phyloP scores from a whole-genome alignment of 257 asterid species.

The Scutellaria galericulata region DNA sequence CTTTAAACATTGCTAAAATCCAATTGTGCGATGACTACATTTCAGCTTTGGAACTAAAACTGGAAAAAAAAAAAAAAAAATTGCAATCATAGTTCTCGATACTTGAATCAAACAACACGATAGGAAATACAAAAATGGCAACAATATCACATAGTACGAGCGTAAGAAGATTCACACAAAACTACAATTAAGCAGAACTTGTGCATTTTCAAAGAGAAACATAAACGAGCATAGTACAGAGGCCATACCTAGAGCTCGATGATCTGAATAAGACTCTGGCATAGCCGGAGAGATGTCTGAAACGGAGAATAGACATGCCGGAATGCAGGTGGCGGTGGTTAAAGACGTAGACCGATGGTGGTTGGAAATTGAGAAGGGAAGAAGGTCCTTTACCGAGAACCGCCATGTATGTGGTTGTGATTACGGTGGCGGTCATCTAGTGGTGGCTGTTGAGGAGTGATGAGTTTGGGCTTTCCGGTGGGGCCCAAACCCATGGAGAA shows the following conservation, averaged over 20 bases:
- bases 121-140: background rate
- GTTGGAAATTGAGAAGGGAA: slow-evolving; percentile 33
- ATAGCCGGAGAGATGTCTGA: slow-evolving; percentile 20
- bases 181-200: too few relatives aligned
- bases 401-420: slow-evolving; percentile 39
- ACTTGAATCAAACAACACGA: background rate
- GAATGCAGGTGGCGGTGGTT: slow-evolving; percentile 33
- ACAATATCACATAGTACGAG: too few relatives aligned
- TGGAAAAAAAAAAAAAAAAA: background rate
- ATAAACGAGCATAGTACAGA: background rate
- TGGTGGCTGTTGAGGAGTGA: slow-evolving; percentile 18
- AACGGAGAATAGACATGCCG: slow-evolving; percentile 10
- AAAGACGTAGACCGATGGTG: slow-evolving; percentile 8
- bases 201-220: background rate
- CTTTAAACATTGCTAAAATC: slow-evolving; percentile 2
- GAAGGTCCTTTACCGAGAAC: slow-evolving; percentile 30
- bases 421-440: background rate
- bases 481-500: slow-evolving; percentile 26
- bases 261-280: slow-evolving; percentile 27
- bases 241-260: slow-evolving; percentile 38
- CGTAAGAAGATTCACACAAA: too few relatives aligned
- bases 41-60: background rate
- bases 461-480: slow-evolving; percentile 28
- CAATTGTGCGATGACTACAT: background rate
- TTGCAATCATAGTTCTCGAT: background rate